Evolutionary conservation across 345 rosid genomes (phyloP).

Genomic region (Turritis glabra): DNA sequence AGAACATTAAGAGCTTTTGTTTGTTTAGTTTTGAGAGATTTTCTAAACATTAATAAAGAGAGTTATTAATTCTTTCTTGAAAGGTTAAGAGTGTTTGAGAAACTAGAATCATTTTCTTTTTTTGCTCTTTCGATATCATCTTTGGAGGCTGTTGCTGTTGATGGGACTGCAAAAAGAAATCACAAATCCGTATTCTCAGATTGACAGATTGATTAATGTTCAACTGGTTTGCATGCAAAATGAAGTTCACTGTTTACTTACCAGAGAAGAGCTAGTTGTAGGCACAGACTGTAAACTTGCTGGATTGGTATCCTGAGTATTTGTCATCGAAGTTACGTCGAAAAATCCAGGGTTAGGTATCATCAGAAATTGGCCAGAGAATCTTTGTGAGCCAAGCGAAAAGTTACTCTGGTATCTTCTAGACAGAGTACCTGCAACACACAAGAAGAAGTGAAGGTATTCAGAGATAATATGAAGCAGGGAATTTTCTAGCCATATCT

Average conservation of each 20-base stretch:
- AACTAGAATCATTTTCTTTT: background rate
- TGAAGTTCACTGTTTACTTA: background rate
- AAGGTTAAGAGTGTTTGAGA: too few relatives aligned
- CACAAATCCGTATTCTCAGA: background rate
- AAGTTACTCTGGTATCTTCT: background rate
- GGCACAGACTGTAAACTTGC: background rate
- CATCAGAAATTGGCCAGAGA: background rate
- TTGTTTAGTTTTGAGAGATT: too few relatives aligned
- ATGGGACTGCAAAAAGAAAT: background rate
- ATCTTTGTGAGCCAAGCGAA: background rate
- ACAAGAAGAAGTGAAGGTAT: background rate
- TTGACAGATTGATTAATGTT: background rate
- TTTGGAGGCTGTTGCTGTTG: background rate
- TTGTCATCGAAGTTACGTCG: background rate
- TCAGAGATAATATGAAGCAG: background rate
- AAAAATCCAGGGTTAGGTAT: background rate
- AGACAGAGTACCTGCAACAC: background rate
- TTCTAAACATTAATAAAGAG: too few relatives aligned
- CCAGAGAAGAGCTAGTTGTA: background rate
- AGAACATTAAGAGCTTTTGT: too few relatives aligned
- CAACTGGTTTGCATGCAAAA: background rate
- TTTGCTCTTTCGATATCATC: background rate
- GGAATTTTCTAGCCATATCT: background rate
- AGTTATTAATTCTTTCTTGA: too few relatives aligned
- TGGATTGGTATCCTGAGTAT: background rate